Conservation (phyloP, 805 yeast species). For the Saccharomyces mikatae region DNA sequence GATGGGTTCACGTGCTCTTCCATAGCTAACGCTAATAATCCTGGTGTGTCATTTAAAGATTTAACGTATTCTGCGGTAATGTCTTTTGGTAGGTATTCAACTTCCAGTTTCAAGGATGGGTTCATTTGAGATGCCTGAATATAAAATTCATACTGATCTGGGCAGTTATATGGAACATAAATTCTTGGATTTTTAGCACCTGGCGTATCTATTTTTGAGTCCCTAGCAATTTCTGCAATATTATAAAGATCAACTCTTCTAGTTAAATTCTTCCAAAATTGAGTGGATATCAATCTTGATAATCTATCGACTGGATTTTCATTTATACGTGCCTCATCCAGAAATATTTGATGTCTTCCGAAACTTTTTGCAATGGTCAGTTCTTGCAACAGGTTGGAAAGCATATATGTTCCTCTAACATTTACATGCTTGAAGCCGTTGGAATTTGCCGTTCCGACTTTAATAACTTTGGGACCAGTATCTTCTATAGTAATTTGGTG, state of each 20-base stretch:
- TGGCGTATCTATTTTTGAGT: constrained; percentile 63
- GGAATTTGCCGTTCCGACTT: constrained; percentile 76
- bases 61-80: constrained; percentile 73
- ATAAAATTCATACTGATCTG: constrained; percentile 69
- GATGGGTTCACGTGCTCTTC: constrained; percentile 43
- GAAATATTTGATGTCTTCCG: constrained; percentile 67
- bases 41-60: constrained; percentile 75
- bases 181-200: constrained; percentile 61
- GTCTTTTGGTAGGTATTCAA: constrained; percentile 64
- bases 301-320: constrained; percentile 83
- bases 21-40: constrained; percentile 75
- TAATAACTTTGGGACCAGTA: constrained; percentile 70
- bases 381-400: constrained; percentile 80
- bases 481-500: constrained; percentile 82
- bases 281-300: constrained; percentile 60
- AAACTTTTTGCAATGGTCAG: constrained; percentile 75
- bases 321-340: constrained; percentile 75
- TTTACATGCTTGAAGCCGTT: constrained; percentile 68
- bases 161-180: constrained; percentile 62
- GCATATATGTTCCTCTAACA: constrained; percentile 82
- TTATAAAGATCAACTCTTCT: constrained; percentile 57
- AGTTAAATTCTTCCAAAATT: constrained; percentile 76
- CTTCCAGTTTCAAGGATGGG: constrained; percentile 57
- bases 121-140: constrained; percentile 41
- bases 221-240: constrained; percentile 64